Evolutionary conservation across 345 rosid genomes (phyloP), one percentile per base, ranked within the genome.

Genomic region (Abelmoschus esculentus): DNA sequence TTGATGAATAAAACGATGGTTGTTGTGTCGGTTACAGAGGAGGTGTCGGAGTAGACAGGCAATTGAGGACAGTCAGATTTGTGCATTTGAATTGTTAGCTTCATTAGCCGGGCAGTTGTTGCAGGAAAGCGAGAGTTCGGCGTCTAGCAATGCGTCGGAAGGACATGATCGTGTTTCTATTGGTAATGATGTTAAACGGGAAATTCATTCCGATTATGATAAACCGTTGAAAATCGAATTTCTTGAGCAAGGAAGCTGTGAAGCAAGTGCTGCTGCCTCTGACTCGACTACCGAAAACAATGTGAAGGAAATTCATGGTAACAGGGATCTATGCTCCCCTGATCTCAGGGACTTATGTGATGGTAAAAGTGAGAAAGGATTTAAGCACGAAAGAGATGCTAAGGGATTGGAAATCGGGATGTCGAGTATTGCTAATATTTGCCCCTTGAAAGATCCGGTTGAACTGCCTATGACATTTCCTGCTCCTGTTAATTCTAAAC

Each of bases 71-170:
- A 74, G 75, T 73, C 73, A 83, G 78, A 60, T 86, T n/a, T 83
- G 87, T 70, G 87, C 93, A 31, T 80, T 95, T 71, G 96, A 95
- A 74, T 80, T 95, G 78, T 89, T 95, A 0, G 99, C 99, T 76
- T 88, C 90, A 64, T 72, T 95, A 66, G 99, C 97, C 17, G 97
- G 89, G 58, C 85, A 95, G 81, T 72, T 95, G 47, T 74, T 90
- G 73, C 84, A 85, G 83, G 96, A 91, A 84, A 84, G 87, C 19
- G 96, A 90, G 75, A 86, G 91, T 75, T 90, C 89, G 19, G 87
- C 95, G 32, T 91, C 92, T 46, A 81, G 89, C 71, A 80, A 82
- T 83, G 91, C 91, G 19, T 88, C 88, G 3, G 87, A 76, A 57
- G 84, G 84, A 72, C 81, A 82, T 66, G 81, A 78, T 82, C 87